phyloP scores from a whole-genome alignment of 345 rosid genomes.

The thale cress (Arabidopsis thaliana) region TAIR10.1 NC_003071.7:14571501-14572000 shows the following conservation, averaged over 20 bases:
- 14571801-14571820: no score
- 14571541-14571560: neutral
- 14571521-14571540: conserved; percentile 1
- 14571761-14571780: neutral
- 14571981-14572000: no score
- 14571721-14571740: neutral
- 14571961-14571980: no score
- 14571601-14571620: conserved; percentile 12
- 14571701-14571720: neutral
- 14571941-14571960: no score
- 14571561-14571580: neutral
- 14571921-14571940: no score
- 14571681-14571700: neutral
- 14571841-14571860: no score
- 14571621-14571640: neutral
- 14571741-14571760: neutral
- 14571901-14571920: no score
- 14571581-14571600: neutral
- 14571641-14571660: conserved; percentile 10
- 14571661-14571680: neutral
- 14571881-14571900: no score
- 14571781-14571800: no score
- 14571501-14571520: conserved; percentile 2
- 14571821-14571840: no score
- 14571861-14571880: no score